Conservation (phyloP, 177 flowering plant species). For the Vitis hybrid region DNA sequence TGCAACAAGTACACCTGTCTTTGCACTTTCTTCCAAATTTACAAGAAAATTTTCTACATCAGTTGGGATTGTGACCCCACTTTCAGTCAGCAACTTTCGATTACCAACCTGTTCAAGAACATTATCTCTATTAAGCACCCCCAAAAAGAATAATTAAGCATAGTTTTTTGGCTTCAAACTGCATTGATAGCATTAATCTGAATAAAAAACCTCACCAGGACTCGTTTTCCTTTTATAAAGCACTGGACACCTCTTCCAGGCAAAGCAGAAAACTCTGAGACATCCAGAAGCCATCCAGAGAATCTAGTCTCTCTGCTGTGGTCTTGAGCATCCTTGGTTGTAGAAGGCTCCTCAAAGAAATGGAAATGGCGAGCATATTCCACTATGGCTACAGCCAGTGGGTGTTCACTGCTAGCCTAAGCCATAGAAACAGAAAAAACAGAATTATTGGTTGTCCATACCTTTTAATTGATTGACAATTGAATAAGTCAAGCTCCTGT, state of each 20-base stretch:
- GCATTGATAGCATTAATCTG: not conserved
- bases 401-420: constrained; percentile 98
- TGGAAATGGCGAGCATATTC: constrained; percentile 95
- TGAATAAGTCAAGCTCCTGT: not conserved
- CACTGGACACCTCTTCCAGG: constrained; percentile 95
- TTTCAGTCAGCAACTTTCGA: constrained; percentile 75
- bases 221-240: constrained; percentile 50
- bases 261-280: constrained; percentile 65
- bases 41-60: constrained; percentile 66
- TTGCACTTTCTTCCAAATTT: constrained; percentile 91
- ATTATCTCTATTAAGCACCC: constrained; percentile 10
- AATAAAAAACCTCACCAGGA: constrained; percentile 60
- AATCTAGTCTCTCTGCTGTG: constrained; percentile 26
- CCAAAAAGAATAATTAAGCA: not conserved
- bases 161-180: not conserved
- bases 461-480: not conserved
- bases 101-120: constrained; percentile 80
- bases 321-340: constrained; percentile 32
- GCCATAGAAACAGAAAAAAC: constrained; percentile 6
- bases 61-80: constrained; percentile 49
- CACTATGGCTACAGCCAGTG: constrained; percentile 80
- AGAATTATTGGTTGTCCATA: not conserved
- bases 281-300: constrained; percentile 87
- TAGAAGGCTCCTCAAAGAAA: constrained; percentile 71
- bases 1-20: constrained; percentile 89